Base-by-base conservation (phyloP, 2,329 filamentous ascomycete genomes). In the Chlorencoelia australis region DNA sequence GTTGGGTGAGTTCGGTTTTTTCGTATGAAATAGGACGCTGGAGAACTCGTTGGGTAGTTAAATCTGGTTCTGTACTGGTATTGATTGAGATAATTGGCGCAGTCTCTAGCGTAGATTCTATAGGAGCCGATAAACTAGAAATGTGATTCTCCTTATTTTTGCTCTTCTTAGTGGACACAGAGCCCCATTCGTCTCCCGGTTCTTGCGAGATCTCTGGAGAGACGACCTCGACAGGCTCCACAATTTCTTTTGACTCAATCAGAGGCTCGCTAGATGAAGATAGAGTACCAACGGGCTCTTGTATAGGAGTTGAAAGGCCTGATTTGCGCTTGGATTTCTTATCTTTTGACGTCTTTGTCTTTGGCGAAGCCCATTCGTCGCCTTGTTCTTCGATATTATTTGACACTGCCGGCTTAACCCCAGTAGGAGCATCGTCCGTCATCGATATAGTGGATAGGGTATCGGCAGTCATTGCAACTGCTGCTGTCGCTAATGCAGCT, bases 81-180 rank as follows among this genome's bases (percentile, higher is more conserved):
- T n/a, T n/a, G n/a, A n/a, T n/a, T n/a, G n/a, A n/a, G n/a, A n/a
- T n/a, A n/a, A n/a, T n/a, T n/a, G n/a, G n/a, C 6, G 22, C 6
- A 25, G 22, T 25, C 10, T 25, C 22, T 25, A 25, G n/a, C n/a
- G n/a, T n/a, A n/a, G n/a, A 11, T 9, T 30, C 41, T 18, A 40
- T 16, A 27, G 43, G 43, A 21, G 39, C 41, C 11, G 43, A 43
- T 11, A 46, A 14, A n/a, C 31, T 33, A 22, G 45, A 46, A 15
- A 44, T 36, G 15, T 25, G 39, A 16, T 37, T 43, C 26, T 43
- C 42, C 38, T 45, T 46, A 27, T 45, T 40, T 33, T 40, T 44
- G 14, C 37, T 33, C 37, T 43, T 46, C 29, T 48, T 45, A 15
- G 27, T 28, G 22, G 36, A 37, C 21, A 37, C 14, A n/a, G 35